Percentiles rank a stretch among this genome's conserved stretches.
These are phyloP conservation scores for Suillus luteus DNA, from an alignment of 768 basidiomycete genomes.

Conservation along the genomic window DNA sequence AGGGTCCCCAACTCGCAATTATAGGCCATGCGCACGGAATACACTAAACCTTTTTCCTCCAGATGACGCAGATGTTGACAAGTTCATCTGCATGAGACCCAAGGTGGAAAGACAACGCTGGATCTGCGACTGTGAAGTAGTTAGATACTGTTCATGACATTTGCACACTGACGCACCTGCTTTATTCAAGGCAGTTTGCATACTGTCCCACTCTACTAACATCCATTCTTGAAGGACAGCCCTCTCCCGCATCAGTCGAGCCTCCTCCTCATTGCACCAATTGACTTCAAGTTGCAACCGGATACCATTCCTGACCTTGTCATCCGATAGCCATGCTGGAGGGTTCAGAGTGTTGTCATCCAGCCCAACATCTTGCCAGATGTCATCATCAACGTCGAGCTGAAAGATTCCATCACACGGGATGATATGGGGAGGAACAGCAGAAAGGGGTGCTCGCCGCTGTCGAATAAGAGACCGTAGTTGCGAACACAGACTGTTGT, in stretches of 20 bases:
- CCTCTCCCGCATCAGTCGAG: background rate
- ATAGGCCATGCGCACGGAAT: too few relatives aligned
- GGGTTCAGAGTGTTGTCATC: background rate
- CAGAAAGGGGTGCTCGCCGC: background rate
- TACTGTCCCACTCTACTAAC: too few relatives aligned
- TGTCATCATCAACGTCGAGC: background rate
- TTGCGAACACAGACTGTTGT: background rate
- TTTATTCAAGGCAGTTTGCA: too few relatives aligned
- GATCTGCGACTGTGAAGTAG: background rate
- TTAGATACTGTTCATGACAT: too few relatives aligned
- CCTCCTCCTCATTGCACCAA: background rate
- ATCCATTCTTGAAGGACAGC: background rate
- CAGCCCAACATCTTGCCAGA: background rate
- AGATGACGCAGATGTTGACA: background rate
- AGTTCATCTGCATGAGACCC: background rate
- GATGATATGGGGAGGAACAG: background rate
- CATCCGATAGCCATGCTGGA: background rate
- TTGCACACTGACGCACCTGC: background rate
- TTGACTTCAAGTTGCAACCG: background rate
- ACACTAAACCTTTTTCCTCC: too few relatives aligned
- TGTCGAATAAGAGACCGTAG: background rate
- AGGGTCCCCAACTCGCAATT: too few relatives aligned
- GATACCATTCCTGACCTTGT: background rate
- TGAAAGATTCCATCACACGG: background rate
- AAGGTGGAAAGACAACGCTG: conserved; percentile 1